Evolutionary conservation across 495 filamentous ascomycete species (phyloP), one percentile per base, ranked within the genome.

Genomic region (Daldinia bambusicola): DNA sequence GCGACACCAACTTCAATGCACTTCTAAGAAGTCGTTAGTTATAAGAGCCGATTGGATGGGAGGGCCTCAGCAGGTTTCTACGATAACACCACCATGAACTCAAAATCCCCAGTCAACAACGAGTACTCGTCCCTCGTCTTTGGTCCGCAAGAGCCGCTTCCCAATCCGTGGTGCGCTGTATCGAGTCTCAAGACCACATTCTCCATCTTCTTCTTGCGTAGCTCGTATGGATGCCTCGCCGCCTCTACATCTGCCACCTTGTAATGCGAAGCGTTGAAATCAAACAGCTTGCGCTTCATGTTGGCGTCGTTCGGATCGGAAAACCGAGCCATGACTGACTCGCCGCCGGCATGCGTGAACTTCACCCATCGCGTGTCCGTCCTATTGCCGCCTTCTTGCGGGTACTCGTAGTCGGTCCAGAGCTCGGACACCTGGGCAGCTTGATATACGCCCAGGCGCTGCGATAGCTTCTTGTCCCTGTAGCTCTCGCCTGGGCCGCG

Each of bases 401-500:
- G 89, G 34, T 85, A 84, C 43, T 91, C 89, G 71, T 90, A 91
- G 3, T 81, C 76, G 1, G 84, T 84, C 60, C 84, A 84, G 45
- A 91, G 81, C 4, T 84, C 78, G 10, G 78, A 77, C 2, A 86
- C 77, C 7, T 52, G 8, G 22, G 67, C 63, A 2, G 76, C 78
- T 5, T 74, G 67, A 77, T 85, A 89, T 9, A 84, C 70, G 6
- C 87, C 88, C 1, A 86, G 48, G 31, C 80, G 82, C 60, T 88
- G 86, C 6, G 88, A 84, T 0, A 80, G 74, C 64, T 86, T 86
- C 77, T 87, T 90, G 78, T 91, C 89, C 10, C 80, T 78, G 57
- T 91, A 91, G 7, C 84, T 84, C 76, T 90, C 88, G 8, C 86
- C 88, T 0, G 89, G 89, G 0, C 89, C 89, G 5, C 86, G 83